Percentiles rank a stretch among this genome's conserved stretches.
phyloP scores from a whole-genome alignment of 2,329 filamentous ascomycete species.

The Fusarium buharicum region DNA sequence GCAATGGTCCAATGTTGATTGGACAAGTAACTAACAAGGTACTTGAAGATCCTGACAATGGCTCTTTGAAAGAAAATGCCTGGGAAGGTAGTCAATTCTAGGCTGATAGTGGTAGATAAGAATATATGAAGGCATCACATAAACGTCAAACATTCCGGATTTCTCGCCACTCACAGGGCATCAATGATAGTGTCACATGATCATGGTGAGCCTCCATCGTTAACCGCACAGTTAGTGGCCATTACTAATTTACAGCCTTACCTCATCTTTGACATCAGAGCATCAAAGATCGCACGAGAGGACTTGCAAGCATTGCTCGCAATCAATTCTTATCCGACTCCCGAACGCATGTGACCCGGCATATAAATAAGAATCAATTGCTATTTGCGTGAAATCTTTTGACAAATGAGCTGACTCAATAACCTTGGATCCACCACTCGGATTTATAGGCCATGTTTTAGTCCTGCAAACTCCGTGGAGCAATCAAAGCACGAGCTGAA shows the following conservation, averaged over 20 bases:
- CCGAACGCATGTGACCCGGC: background rate
- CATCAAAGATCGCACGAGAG: too few relatives aligned
- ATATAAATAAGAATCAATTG: too few relatives aligned
- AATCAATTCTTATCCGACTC: too few relatives aligned
- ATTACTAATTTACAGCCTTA: too few relatives aligned
- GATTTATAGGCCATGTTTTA: background rate
- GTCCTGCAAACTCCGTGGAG: constrained; percentile 22
- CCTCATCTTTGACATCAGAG: background rate
- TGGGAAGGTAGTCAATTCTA: too few relatives aligned
- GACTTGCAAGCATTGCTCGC: too few relatives aligned
- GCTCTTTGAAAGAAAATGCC: background rate
- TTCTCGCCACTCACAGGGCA: background rate
- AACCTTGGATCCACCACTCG: constrained; percentile 15
- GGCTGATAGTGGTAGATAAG: background rate
- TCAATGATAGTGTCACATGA: background rate
- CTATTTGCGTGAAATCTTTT: background rate
- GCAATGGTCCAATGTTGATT: background rate
- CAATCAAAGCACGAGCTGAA: constrained; percentile 15
- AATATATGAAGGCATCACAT: background rate
- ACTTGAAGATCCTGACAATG: rapidly evolving
- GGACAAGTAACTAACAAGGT: constrained; percentile 15
- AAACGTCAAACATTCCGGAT: background rate
- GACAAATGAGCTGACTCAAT: constrained; percentile 16
- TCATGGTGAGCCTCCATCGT: background rate
- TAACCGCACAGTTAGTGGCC: too few relatives aligned